These are phyloP conservation scores for Stephania japonica DNA, from an alignment of 164 flowering plant genomes.

Conservation along the genomic window DNA sequence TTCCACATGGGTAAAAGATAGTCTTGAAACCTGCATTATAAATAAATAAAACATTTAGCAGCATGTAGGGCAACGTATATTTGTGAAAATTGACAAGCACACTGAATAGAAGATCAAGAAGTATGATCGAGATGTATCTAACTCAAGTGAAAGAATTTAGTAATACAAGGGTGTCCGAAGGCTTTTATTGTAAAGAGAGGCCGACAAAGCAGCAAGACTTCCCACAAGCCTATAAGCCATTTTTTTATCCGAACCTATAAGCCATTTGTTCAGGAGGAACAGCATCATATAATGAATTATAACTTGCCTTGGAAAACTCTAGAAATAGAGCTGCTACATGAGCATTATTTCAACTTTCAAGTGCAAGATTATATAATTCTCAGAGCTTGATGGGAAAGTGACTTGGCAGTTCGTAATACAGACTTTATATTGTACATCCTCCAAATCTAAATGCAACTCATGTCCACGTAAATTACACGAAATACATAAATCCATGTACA, in stretches of 20 bases:
- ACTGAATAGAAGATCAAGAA: neutral
- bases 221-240: neutral
- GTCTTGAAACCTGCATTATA: conserved; percentile 70
- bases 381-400: neutral
- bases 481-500: neutral
- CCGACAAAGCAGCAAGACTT: neutral
- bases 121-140: neutral
- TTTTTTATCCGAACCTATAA: neutral
- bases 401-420: neutral
- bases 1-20: conserved; percentile 81
- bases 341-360: neutral
- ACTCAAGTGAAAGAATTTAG: neutral
- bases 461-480: neutral
- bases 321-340: neutral
- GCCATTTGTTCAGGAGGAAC: neutral
- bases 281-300: neutral
- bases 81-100: neutral
- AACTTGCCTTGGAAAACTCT: neutral
- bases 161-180: neutral
- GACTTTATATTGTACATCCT: neutral
- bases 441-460: neutral
- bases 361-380: neutral
- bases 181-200: neutral
- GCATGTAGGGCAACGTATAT: neutral
- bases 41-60: neutral